Percentiles rank a stretch among this genome's conserved stretches.
Evolutionary conservation across 2,329 filamentous ascomycete species (phyloP).

Genomic region (Pseudogymnoascus verrucosus): DNA sequence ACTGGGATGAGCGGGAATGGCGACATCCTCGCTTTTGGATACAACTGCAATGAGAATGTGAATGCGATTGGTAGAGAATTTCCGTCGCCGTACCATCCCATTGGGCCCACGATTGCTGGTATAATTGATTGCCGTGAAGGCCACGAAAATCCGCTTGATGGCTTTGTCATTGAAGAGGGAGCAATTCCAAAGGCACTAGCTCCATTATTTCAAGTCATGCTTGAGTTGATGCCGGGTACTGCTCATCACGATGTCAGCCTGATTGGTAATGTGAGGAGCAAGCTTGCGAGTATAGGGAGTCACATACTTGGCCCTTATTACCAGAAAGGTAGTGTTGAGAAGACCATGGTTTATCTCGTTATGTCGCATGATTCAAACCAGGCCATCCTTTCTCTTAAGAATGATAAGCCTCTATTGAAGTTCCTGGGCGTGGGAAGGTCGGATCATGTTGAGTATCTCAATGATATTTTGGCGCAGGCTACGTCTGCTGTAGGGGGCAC

Average conservation of each 20-base stretch:
- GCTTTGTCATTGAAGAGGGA: conserved; percentile 58
- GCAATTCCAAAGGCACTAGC: conserved; percentile 50
- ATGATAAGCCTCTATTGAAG: conserved; percentile 51
- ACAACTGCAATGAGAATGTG: conserved; percentile 49
- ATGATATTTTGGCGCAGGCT: conserved; percentile 43
- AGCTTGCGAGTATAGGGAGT: conserved; percentile 42
- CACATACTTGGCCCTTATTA: conserved; percentile 52
- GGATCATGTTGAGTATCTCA: conserved; percentile 45
- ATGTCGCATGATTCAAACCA: conserved; percentile 55
- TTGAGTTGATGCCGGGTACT: conserved; percentile 46
- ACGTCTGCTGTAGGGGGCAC: conserved; percentile 52
- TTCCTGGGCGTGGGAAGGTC: conserved; percentile 52
- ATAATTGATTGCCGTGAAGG: conserved; percentile 51
- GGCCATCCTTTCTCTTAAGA: conserved; percentile 48
- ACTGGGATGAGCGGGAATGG: conserved; percentile 58
- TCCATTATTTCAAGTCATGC: conserved; percentile 46
- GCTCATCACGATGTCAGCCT: conserved; percentile 32
- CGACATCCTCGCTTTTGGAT: conserved; percentile 57
- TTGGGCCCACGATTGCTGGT: conserved; percentile 55
- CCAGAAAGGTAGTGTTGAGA: conserved; percentile 46
- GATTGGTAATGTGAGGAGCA: conserved; percentile 36
- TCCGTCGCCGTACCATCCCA: conserved; percentile 43
- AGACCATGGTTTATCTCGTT: conserved; percentile 55
- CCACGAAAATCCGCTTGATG: conserved; percentile 47
- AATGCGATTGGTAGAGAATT: conserved; percentile 47